Conservation (phyloP, 2,329 filamentous ascomycete species). For the Byssothecium circinans region DNA sequence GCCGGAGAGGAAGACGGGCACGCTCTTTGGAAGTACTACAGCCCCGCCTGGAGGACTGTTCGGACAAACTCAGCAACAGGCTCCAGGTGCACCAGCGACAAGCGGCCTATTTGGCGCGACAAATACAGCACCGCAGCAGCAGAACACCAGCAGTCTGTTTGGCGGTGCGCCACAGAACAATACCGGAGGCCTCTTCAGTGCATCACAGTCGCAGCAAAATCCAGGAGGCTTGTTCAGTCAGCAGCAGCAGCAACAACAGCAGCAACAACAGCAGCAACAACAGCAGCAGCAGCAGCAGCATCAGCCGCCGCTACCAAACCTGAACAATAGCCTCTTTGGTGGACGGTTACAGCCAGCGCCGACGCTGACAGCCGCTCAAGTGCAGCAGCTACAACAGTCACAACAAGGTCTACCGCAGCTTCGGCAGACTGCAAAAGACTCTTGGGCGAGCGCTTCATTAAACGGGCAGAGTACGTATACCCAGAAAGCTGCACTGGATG, state of each 20-base stretch:
- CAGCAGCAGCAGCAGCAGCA: slow-evolving; percentile 48
- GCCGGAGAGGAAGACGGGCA: slow-evolving; percentile 41
- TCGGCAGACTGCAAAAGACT: slow-evolving; percentile 32
- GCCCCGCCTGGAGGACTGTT: slow-evolving; percentile 46
- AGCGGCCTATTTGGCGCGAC: slow-evolving; percentile 24
- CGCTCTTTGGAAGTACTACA: slow-evolving; percentile 40
- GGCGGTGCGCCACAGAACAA: slow-evolving; percentile 25
- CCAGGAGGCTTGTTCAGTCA: slow-evolving; percentile 44
- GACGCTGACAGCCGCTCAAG: slow-evolving; percentile 27
- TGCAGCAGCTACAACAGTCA: slow-evolving; percentile 41
- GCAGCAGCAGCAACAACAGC: slow-evolving; percentile 51
- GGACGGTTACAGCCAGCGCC: slow-evolving; percentile 36
- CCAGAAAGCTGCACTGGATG: not conserved
- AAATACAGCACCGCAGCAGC: slow-evolving; percentile 10
- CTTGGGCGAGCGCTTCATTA: slow-evolving; percentile 29
- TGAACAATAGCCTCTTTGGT: slow-evolving; percentile 46
- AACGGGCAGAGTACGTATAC: slow-evolving; percentile 32
- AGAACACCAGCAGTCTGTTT: slow-evolving; percentile 19
- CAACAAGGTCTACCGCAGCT: slow-evolving; percentile 41
- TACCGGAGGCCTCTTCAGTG: slow-evolving; percentile 24
- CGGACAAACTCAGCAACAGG: slow-evolving; percentile 38
- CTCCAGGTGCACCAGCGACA: slow-evolving; percentile 37
- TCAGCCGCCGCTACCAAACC: slow-evolving; percentile 44
- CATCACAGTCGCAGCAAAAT: slow-evolving; percentile 32
- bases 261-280: slow-evolving; percentile 44